These are phyloP conservation scores for Amylostereum areolatum DNA, from an alignment of 1,284 basidiomycete genomes.

Conservation along the genomic window DNA sequence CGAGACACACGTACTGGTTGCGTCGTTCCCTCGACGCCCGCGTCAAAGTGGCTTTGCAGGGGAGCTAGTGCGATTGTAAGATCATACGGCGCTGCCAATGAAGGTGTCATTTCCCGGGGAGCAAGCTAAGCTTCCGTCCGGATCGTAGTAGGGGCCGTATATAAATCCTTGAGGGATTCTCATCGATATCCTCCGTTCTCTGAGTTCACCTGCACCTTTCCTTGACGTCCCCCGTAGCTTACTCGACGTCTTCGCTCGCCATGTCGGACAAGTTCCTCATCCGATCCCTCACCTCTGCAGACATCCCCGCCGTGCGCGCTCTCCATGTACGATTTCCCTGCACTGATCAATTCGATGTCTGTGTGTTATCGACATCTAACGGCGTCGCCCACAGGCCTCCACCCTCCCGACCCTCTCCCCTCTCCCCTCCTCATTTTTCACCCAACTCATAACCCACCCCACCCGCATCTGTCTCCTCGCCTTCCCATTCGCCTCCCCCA, in stretches of 20 bases:
- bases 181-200: neutral
- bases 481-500: constrained; percentile 22
- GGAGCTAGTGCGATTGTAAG: too few species aligned
- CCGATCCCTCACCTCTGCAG: constrained; percentile 27
- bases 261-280: constrained; percentile 20
- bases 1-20: too few species aligned
- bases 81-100: neutral
- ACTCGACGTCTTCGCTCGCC: constrained; percentile 8
- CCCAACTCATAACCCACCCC: constrained; percentile 45
- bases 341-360: constrained; percentile 7
- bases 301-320: constrained; percentile 34
- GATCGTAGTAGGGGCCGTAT: neutral
- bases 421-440: constrained; percentile 42
- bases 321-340: constrained; percentile 34
- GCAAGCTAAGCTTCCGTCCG: neutral
- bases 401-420: neutral
- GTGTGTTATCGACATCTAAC: constrained; percentile 31
- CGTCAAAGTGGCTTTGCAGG: too few species aligned
- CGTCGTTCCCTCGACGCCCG: too few species aligned
- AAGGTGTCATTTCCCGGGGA: too few species aligned
- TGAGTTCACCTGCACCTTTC: neutral
- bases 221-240: neutral
- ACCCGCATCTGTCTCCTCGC: constrained; percentile 45
- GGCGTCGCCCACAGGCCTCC: constrained; percentile 33
- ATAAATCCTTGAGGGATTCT: neutral